These are phyloP conservation scores for Boletus patriciae DNA, from an alignment of 768 basidiomycete species.

Conservation along the genomic window DNA sequence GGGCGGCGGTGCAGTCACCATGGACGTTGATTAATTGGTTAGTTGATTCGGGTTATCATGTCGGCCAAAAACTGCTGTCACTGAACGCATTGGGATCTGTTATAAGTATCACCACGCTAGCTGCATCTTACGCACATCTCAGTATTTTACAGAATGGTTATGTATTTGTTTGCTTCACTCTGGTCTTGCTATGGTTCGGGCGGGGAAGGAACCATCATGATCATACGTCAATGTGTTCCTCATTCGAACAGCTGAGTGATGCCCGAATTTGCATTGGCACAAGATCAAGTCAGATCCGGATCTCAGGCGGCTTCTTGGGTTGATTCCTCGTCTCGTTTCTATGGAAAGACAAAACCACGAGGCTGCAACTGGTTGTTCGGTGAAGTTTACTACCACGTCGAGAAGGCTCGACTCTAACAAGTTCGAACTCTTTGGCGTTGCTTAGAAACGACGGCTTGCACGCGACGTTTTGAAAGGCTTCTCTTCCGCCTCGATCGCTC, in stretches of 20 bases:
- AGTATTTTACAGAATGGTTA: constrained; percentile 25
- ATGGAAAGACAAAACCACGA: neutral
- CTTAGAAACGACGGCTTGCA: neutral
- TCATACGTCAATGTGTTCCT: neutral
- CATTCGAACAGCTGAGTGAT: neutral
- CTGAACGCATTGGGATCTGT: constrained; percentile 13
- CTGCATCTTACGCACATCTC: constrained; percentile 25
- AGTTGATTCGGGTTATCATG: neutral
- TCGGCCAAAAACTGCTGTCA: constrained; percentile 11
- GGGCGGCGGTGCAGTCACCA: constrained; percentile 15
- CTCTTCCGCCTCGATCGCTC: too few relatives aligned
- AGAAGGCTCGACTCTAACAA: neutral
- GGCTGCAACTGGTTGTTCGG: neutral
- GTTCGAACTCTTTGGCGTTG: too few relatives aligned
- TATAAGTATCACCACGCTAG: constrained; percentile 13
- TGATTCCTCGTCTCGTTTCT: neutral
- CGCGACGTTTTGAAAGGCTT: neutral
- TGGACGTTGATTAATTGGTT: constrained; percentile 31
- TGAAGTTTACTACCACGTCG: neutral
- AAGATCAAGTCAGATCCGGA: too few relatives aligned
- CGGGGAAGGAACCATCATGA: neutral
- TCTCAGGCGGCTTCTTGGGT: too few relatives aligned
- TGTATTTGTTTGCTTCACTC: constrained; percentile 19
- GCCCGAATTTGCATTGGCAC: neutral
- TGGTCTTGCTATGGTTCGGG: neutral